Evolutionary conservation across 176 grass and related monocot genomes (phyloP).

Genomic region (Triticum urartu): DNA sequence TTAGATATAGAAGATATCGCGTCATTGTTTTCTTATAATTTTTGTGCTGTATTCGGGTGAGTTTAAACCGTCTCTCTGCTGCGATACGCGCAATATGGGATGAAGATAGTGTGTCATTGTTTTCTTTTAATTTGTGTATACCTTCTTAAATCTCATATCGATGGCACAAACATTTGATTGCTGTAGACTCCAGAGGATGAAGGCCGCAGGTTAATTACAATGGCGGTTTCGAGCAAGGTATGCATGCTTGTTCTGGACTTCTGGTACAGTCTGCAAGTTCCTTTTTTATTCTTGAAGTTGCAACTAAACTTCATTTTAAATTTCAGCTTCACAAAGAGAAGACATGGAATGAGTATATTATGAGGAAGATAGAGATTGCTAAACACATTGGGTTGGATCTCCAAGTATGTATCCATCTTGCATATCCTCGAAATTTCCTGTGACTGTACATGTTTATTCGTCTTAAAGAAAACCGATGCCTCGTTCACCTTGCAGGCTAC

Average conservation of each 20-base stretch:
- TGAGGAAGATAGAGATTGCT: not conserved
- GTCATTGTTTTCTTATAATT: no score
- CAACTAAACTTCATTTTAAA: not conserved
- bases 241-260: not conserved
- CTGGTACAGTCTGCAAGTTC: not conserved
- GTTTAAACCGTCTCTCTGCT: no score
- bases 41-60: no score
- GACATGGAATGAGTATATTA: not conserved
- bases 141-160: not conserved
- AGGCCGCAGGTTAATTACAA: not conserved
- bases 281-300: not conserved
- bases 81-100: no score
- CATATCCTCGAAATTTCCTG: not conserved
- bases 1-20: no score
- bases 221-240: not conserved
- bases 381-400: not conserved
- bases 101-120: no score
- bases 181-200: not conserved
- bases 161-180: not conserved
- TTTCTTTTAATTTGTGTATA: not conserved
- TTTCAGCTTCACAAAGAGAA: not conserved
- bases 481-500: not conserved
- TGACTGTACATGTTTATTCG: not conserved
- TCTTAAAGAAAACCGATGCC: not conserved
- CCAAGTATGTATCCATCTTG: not conserved